A percentile compares a stretch with the other conserved stretches of the same genome.
These are phyloP conservation scores for Globisporangium alternatum DNA, from an alignment of 352 stramenopile genomes.

Conservation along the genomic window DNA sequence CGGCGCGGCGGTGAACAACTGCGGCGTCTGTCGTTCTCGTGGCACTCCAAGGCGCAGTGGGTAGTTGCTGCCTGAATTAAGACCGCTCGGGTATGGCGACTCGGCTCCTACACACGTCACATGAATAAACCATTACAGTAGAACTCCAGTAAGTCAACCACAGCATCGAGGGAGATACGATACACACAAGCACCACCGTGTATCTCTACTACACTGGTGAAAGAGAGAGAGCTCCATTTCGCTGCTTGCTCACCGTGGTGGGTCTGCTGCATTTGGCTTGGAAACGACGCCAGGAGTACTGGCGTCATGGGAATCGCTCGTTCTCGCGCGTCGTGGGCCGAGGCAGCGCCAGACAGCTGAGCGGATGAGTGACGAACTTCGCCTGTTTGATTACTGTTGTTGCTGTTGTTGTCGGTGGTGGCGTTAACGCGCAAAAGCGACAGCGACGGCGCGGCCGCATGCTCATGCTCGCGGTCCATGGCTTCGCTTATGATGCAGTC, in stretches of 20 bases:
- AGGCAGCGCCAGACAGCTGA: not conserved
- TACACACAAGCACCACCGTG: too few species aligned
- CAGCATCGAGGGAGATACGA: too few species aligned
- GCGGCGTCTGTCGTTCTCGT: slow-evolving; percentile 10
- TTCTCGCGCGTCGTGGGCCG: not conserved
- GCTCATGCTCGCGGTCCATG: slow-evolving; percentile 4
- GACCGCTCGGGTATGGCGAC: not conserved
- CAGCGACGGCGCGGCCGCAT: not conserved
- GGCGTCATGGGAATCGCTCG: slow-evolving; percentile 12
- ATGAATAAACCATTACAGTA: too few species aligned
- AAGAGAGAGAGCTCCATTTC: not conserved
- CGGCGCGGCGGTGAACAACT: slow-evolving; percentile 19
- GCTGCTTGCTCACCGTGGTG: not conserved
- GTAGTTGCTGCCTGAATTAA: not conserved
- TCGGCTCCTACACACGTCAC: not conserved
- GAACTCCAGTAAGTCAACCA: too few species aligned
- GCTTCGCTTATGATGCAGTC: not conserved
- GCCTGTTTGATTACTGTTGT: not conserved
- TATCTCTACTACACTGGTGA: not conserved
- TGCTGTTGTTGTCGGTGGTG: not conserved
- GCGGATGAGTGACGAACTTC: not conserved
- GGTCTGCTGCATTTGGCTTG: not conserved
- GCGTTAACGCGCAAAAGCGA: slow-evolving; percentile 7
- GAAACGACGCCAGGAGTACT: slow-evolving; percentile 8
- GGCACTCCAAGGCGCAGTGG: not conserved